phyloP scores from a whole-genome alignment of 2,329 filamentous ascomycete genomes.

The Fusarium lateritium region DNA sequence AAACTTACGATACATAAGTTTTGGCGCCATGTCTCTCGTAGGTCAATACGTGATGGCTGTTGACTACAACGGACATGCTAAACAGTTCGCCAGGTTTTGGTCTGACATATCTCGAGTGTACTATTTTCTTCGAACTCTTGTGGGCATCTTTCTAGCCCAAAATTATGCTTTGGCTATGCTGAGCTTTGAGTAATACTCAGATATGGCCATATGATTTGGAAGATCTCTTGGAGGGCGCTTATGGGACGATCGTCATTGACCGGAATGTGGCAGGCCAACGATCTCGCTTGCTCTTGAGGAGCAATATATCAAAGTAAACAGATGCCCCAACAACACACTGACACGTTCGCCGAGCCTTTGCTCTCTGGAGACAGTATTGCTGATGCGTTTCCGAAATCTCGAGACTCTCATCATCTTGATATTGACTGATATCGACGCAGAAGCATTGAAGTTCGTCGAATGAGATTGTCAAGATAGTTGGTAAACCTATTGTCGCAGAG shows the following conservation, averaged over 20 bases:
- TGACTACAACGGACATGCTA: neutral
- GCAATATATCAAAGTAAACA: neutral
- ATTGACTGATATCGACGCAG: too few species aligned
- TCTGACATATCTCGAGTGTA: neutral
- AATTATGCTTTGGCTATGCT: neutral
- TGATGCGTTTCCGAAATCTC: conserved; percentile 56
- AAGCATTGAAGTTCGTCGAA: too few species aligned
- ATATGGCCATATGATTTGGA: neutral
- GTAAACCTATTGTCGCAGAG: too few species aligned
- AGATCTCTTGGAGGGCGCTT: neutral
- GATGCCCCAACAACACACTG: neutral
- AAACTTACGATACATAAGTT: neutral
- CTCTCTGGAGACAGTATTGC: neutral
- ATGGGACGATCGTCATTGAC: conserved; percentile 1
- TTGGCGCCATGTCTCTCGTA: neutral
- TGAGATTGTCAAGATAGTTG: too few species aligned
- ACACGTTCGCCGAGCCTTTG: conserved; percentile 7
- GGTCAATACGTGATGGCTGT: too few species aligned
- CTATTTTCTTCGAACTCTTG: neutral
- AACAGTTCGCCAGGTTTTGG: neutral
- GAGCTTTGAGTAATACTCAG: neutral
- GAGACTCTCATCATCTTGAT: conserved; percentile 54
- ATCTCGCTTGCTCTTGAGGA: conserved; percentile 6
- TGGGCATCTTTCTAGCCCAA: conserved; percentile 4
- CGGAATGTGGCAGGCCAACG: conserved; percentile 23